Conservation (phyloP, 73 alveolate species). For the Urostyla sp. region DNA sequence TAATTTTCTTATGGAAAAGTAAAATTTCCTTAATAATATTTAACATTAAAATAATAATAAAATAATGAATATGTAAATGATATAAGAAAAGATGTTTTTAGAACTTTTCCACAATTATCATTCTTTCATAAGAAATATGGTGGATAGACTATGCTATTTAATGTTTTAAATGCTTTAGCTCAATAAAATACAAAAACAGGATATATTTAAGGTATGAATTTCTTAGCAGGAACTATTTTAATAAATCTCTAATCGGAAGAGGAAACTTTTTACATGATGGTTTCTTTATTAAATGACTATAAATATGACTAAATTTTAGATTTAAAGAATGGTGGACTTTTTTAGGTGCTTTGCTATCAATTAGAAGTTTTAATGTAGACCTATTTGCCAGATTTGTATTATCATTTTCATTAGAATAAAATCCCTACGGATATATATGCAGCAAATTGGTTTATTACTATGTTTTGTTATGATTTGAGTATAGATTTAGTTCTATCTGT, state of each 20-base stretch:
- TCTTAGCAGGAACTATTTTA: constrained; percentile 62
- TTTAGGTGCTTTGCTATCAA: constrained; percentile 40
- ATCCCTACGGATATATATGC: constrained; percentile 59
- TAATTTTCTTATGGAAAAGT: constrained; percentile 19
- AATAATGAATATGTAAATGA: constrained; percentile 30
- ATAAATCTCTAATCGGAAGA: constrained; percentile 56
- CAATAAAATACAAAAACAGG: constrained; percentile 27
- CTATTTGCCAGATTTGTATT: constrained; percentile 22
- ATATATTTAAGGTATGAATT: constrained; percentile 74
- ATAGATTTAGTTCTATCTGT: constrained; percentile 49
- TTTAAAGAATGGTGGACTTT: constrained; percentile 26
- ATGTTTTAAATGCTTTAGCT: constrained; percentile 49
- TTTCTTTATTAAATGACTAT: constrained; percentile 19
- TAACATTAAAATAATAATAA: not conserved
- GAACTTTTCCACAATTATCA: constrained; percentile 56
- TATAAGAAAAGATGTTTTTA: constrained; percentile 37
- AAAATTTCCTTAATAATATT: constrained; percentile 38
- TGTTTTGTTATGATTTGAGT: constrained; percentile 61
- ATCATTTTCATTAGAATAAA: constrained; percentile 20
- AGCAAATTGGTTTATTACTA: constrained; percentile 57
- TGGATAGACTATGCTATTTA: constrained; percentile 29
- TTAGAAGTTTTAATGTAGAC: constrained; percentile 28
- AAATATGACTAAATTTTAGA: constrained; percentile 46
- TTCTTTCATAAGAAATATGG: constrained; percentile 12
- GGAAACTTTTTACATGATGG: constrained; percentile 69